phyloP scores from a whole-genome alignment of 768 basidiomycete species.

The Trametes coccinea region DNA sequence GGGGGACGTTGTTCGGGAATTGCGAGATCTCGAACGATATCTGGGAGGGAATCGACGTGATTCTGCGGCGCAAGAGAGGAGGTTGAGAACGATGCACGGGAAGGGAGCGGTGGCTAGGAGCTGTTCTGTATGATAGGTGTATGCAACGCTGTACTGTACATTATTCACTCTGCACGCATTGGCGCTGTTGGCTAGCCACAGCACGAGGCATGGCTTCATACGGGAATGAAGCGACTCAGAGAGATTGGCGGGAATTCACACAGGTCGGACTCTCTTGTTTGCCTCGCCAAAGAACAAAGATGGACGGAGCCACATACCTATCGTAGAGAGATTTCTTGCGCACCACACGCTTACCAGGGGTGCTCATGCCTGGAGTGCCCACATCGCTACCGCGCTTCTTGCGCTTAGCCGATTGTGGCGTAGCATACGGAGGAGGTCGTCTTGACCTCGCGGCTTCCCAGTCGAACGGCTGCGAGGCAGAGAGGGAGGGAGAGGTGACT shows the following conservation, averaged over 20 bases:
- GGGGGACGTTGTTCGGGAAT: constrained; percentile 79
- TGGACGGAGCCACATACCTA: constrained; percentile 41
- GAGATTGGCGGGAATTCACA: too few relatives aligned
- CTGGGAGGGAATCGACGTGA: constrained; percentile 64
- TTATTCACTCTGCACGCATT: too few relatives aligned
- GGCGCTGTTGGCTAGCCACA: too few relatives aligned
- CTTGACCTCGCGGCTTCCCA: constrained; percentile 81
- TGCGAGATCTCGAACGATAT: constrained; percentile 79
- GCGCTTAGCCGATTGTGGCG: constrained; percentile 47
- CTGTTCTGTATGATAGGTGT: too few relatives aligned
- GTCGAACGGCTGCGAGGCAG: constrained; percentile 78
- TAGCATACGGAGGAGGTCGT: constrained; percentile 70
- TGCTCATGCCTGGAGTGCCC: constrained; percentile 31
- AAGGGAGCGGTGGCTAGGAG: too few relatives aligned
- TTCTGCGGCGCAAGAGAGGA: constrained; percentile 37
- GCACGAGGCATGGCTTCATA: too few relatives aligned
- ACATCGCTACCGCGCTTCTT: constrained; percentile 28
- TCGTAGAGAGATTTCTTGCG: constrained; percentile 66
- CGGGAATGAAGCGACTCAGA: too few relatives aligned
- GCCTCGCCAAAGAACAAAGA: too few relatives aligned
- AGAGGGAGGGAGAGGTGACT: constrained; percentile 69
- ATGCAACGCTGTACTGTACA: too few relatives aligned
- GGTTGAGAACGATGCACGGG: not conserved
- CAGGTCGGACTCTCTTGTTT: too few relatives aligned
- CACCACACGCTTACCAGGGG: constrained; percentile 54